Base-by-base conservation (phyloP, 192 early-diverging fungal species). In the Linnemannia elongata region DNA sequence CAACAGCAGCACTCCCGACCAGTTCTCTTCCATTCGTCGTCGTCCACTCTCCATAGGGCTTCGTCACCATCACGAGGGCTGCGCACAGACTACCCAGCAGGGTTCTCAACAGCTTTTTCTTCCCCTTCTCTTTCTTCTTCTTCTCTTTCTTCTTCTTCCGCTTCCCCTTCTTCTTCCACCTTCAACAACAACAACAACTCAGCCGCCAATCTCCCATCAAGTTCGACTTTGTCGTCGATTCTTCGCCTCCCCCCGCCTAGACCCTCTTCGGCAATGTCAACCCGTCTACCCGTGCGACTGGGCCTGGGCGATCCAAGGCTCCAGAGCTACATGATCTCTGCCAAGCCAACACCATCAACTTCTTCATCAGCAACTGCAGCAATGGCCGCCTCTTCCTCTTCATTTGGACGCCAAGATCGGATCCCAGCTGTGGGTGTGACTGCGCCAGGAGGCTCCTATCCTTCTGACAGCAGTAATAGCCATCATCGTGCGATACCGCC, bases 201-300 rank as follows among this genome's bases (percentile, higher is more conserved):
- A 47, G 30, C 22, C 52, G 36, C n/a, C 74, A 35, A 52, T 30
- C 41, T 33, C 22, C 44, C 69, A 24, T 71, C 69, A 71, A 73
- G 24, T 30, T 73, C 72, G 44, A 38, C 69, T 38, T 35, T 45
- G 13, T 42, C 35, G n/a, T 27, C 39, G 36, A 42, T 44, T 42
- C n/a, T 42, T 49, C 27, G 41, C 72, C 39, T 45, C n/a, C 39
- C 72, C 44, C 72, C 18, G 15, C 27, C 72, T 45, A 27, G 60
- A 66, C 71, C 38, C 55, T 13, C n/a, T 30, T 17, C 47, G 42
- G 15, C 39, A 44, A 49, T 71, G 69, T 71, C 49, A 38, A 41
- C 38, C n/a, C 78, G 78, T 35, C 38, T 80, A 17, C 78, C 78
- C 33, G 78, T 80, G n/a, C 49, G 78, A 71, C 44, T 80, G 70